Conservation (phyloP, 257 asterid genomes). For the Solanum dulcamara region DNA sequence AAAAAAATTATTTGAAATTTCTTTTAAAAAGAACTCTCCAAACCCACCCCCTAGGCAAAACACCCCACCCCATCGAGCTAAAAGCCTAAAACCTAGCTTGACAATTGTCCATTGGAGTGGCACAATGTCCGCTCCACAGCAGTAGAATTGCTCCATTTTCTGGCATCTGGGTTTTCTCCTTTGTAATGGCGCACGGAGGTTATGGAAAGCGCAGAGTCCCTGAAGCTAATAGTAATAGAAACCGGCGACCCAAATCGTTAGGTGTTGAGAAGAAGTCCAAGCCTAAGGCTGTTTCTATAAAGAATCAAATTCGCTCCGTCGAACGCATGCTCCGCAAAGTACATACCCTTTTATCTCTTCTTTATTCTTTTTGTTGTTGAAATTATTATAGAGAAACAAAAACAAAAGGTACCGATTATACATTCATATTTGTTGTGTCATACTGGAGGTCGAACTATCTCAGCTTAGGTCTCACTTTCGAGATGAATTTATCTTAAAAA, state of each 20-base stretch:
- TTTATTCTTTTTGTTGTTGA: background rate
- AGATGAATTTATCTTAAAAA: background rate
- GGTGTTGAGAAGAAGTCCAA: conserved; percentile 53
- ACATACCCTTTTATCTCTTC: conserved; percentile 3
- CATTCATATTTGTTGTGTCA: background rate
- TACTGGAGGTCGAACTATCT: background rate
- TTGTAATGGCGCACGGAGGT: conserved; percentile 66
- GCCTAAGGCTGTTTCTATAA: conserved; percentile 60
- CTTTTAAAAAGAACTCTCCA: no score
- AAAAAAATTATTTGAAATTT: no score
- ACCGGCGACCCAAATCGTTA: conserved; percentile 45
- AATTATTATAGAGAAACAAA: background rate
- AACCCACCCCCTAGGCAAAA: no score
- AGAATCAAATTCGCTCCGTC: conserved; percentile 80
- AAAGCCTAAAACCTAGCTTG: background rate
- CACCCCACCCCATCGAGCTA: background rate
- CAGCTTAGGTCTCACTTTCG: background rate
- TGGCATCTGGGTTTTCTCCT: background rate
- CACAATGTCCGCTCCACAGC: background rate
- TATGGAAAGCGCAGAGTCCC: conserved; percentile 54
- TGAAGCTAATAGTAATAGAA: background rate
- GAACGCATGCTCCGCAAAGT: conserved; percentile 93
- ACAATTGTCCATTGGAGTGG: background rate
- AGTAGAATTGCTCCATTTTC: background rate
- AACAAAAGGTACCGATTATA: background rate